These are phyloP conservation scores for Alternaria arbusti DNA, from an alignment of 2,329 filamentous ascomycete species.

Conservation along the genomic window DNA sequence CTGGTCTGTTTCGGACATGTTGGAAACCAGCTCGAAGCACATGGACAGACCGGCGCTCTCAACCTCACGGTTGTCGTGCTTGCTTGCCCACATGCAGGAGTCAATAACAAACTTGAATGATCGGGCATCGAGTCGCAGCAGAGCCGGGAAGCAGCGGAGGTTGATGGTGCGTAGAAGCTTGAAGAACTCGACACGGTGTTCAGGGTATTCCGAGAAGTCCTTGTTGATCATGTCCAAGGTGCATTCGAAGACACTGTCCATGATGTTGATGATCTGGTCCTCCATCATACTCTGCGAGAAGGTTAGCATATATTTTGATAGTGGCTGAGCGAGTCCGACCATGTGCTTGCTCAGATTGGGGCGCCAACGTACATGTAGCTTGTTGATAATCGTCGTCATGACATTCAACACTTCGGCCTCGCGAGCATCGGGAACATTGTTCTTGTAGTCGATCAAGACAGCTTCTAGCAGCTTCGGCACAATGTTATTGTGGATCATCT, in stretches of 20 bases:
- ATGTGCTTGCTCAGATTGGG: constrained; percentile 59
- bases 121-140: constrained; percentile 90
- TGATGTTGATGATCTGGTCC: constrained; percentile 94
- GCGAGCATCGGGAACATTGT: constrained; percentile 92
- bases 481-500: constrained; percentile 91
- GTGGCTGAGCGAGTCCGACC: constrained; percentile 41
- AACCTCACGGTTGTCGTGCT: constrained; percentile 98
- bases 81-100: constrained; percentile 99
- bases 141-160: constrained; percentile 91
- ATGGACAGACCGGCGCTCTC: constrained; percentile 96
- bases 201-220: constrained; percentile 98
- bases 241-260: constrained; percentile 98
- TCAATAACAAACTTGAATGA: constrained; percentile 99
- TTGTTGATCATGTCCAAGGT: constrained; percentile 99
- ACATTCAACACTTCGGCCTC: constrained; percentile 97
- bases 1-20: constrained; percentile 90
- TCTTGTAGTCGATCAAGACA: constrained; percentile 93
- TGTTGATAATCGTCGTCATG: constrained; percentile 96
- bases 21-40: constrained; percentile 96
- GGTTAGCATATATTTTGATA: constrained; percentile 26
- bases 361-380: constrained; percentile 83
- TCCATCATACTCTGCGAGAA: constrained; percentile 82
- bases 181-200: constrained; percentile 99
- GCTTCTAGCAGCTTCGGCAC: constrained; percentile 95
- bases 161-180: constrained; percentile 96